phyloP scores from a whole-genome alignment of 2,329 filamentous ascomycete species.

The Fusarium sp. region DNA sequence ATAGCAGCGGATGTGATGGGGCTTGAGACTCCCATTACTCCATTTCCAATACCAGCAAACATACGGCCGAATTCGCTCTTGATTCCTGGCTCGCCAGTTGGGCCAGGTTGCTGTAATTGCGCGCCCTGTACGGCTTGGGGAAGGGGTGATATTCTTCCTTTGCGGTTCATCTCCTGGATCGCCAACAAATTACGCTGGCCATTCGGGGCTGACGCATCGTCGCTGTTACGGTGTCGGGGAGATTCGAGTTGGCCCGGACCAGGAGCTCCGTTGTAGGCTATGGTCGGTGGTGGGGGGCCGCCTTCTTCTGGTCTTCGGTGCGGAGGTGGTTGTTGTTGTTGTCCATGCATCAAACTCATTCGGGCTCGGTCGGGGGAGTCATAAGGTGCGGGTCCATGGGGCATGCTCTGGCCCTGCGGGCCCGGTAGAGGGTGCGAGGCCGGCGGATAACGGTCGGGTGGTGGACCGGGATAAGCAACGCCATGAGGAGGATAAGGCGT shows the following conservation, averaged over 20 bases:
- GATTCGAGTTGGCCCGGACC: conserved; percentile 57
- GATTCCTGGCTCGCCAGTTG: conserved; percentile 85
- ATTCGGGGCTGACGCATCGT: conserved; percentile 67
- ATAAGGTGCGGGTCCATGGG: conserved; percentile 53
- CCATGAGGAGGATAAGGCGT: conserved; percentile 53
- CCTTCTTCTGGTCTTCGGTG: conserved; percentile 63
- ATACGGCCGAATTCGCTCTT: conserved; percentile 96
- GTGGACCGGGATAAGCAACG: conserved; percentile 49
- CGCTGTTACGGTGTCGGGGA: conserved; percentile 56
- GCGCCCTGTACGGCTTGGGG: conserved; percentile 95
- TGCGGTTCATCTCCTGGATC: conserved; percentile 83
- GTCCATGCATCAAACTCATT: conserved; percentile 54
- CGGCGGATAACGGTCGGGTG: conserved; percentile 52
- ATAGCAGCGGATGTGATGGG: conserved; percentile 59
- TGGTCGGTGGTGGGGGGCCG: conserved; percentile 61
- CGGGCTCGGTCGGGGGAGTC: conserved; percentile 66
- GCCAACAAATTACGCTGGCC: conserved; percentile 75
- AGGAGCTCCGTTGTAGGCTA: conserved; percentile 61
- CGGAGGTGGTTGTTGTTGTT: conserved; percentile 55
- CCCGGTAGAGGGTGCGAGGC: conserved; percentile 53
- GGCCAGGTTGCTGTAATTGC: conserved; percentile 82
- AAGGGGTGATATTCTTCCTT: conserved; percentile 86
- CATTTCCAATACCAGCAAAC: conserved; percentile 88
- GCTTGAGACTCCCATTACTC: conserved; percentile 65
- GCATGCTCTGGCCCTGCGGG: conserved; percentile 48